Base-by-base conservation (phyloP, 2,329 filamentous ascomycete genomes). In the Beauveria asiatica region DNA sequence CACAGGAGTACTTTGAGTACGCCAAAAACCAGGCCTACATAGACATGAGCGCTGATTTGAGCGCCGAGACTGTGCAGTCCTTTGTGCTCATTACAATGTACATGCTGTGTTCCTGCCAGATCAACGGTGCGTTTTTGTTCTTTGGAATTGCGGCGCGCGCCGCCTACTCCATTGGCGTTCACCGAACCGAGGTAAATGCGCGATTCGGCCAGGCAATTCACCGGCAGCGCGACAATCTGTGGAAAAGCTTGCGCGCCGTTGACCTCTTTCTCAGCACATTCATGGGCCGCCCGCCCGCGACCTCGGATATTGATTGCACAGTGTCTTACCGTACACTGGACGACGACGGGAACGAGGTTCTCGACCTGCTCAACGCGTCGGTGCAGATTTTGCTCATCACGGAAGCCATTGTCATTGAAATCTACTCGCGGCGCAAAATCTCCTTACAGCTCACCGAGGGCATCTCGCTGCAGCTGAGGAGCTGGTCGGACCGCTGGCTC, bases 91-190 rank as follows among this genome's bases (percentile, higher is more conserved):
- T 82, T 41, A 80, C 79, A 0, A 64, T 82, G 8, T 82, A 81
- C 68, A 81, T 82, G 76, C 76, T 82, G 3, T 76, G 77, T 30
- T 76, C 80, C 3, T 82, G 79, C 57, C 80, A 82, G 65, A 80
- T 82, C 66, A 83, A 81, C 60, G 78, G 78, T 1, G 78, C 78
- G 0, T 83, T 81, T 52, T 66, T 83, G 2, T 79, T 81, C 66
- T 82, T 82, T 19, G 80, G 80, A 8, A 76, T 82, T 7, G 78
- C 80, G 0, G 80, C 77, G 0, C 74, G 80, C 2, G 78, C 80
- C 0, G 80, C 79, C 0, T 81, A 82, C 61, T 79, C 79, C 0
- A 76, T 83, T 16, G 80, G 80, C 0, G 69, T 82, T 5, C 80
- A 83, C 62, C 72, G 80, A 2, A 80, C 78, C 1, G 80, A 82